Evolutionary conservation across 805 yeast species (phyloP), one percentile per base, ranked within the genome.

Genomic region (Teunomyces barrocoloradensis): DNA sequence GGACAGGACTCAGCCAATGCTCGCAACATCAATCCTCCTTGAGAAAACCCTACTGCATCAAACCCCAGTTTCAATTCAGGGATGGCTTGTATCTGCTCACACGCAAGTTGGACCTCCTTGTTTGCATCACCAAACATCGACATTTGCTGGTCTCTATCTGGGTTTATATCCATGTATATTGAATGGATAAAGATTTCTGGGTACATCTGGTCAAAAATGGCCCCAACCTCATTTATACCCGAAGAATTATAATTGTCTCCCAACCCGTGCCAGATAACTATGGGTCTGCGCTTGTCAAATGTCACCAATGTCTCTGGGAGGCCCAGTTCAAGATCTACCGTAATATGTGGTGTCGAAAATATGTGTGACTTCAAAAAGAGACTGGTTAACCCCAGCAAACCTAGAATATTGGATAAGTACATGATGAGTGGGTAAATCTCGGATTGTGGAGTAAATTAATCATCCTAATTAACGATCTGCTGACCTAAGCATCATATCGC

Each of bases 261-360:
- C 64, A 88, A 73, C 0, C 96, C 96, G 57, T 87, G 96, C 95
- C 95, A 87, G 35, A 88, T 59, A 2, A 87, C 89, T 2, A 87
- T 74, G 0, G 89, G 85, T 20, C 58, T 50, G 21, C 40, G 40
- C 29, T 37, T 37, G 15, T 37, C 40, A 23, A 21, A 21, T n/a
- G 17, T 23, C 15, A n/a, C n/a, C 23, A 27, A 15, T 7, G 20
- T 15, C 23, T 21, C 13, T 12, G 25, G 28, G 12, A 4, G 13
- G 10, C 7, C 15, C 5, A 6, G 11, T n/a, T 11, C 17, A 6
- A 9, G 25, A 6, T 7, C 11, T 5, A 6, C 18, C 5, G 40
- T 12, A 20, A 37, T 23, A 15, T 37, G 29, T 21, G 40, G 40
- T 18, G 18, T 9, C 3, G 40, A 7, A 7, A 6, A 23, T 37